Evolutionary conservation across 345 rosid species (phyloP), one percentile per base, ranked within the genome.

Genomic region (Camelina laxa): DNA sequence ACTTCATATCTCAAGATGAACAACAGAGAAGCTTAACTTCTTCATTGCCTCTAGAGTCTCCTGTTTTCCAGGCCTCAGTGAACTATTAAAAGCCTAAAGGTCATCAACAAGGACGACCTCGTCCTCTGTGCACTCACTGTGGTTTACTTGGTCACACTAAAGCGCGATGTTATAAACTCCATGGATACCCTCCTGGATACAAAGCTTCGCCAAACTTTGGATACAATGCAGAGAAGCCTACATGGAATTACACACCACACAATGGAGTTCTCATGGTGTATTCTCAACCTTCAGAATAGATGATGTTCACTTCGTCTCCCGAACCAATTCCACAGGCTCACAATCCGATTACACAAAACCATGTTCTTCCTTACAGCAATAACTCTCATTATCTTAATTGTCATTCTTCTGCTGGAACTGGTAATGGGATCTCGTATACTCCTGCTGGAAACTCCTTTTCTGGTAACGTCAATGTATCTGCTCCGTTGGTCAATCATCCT

Each of bases 41-140:
- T 4, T 0, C 1, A 1, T 0, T 20, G 7, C 9, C 22, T 0
- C 14, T 14, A 27, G 42, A 35, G 0, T 8, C 14, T 0, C 22
- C 7, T 3, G 36, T 59, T 0, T 59, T 59, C 10, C 45, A 59
- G 16, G 27, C 64, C 0, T 7, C 24, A 0, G 1, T 31, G 4
- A 9, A 0, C 1, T 12, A 16, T 2, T 14, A 33, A 1, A 58
- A 58, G 0, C 21, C 21, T 0, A 14, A 12, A 1, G 9, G 6
- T 0, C 4, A 1, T 5, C n/a, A 22, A 6, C 60, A 9, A 51
- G 30, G 57, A 0, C 15, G 7, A 30, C 9, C 61, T 5, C 36
- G 17, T 12, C 61, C 39, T 15, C 4, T 57, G 0, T 57, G 61
- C 1, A 13, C 61, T 5, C 19, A 57, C 2, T 57, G 61, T 15